A percentile compares a stretch with the other conserved stretches of the same genome.
Evolutionary conservation across 192 early-diverging fungal genomes (phyloP).

Genomic region (Allomyces macrogynus): DNA sequence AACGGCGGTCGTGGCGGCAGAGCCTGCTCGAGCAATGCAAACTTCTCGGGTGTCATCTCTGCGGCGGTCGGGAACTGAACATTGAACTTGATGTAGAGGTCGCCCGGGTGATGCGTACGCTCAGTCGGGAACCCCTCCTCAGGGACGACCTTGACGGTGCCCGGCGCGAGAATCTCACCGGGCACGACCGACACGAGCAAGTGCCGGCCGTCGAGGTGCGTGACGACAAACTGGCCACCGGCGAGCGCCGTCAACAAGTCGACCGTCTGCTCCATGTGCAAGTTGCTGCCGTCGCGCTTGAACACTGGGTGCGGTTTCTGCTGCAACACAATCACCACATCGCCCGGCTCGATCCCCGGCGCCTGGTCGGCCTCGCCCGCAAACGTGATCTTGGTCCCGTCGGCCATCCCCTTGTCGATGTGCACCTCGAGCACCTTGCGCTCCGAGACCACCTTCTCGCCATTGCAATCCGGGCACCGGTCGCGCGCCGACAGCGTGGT

Average conservation of each 20-base stretch:
- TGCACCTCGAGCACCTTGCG: constrained; percentile 70
- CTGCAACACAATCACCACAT: constrained; percentile 84
- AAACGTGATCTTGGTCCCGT: constrained; percentile 89
- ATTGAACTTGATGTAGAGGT: constrained; percentile 81
- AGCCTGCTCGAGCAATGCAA: constrained; percentile 55
- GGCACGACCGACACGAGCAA: constrained; percentile 76
- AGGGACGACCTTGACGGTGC: constrained; percentile 65
- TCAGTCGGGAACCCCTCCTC: constrained; percentile 92
- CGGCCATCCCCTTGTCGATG: constrained; percentile 92
- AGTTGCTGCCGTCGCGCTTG: constrained; percentile 74
- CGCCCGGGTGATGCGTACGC: constrained; percentile 71
- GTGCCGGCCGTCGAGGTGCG: constrained; percentile 81
- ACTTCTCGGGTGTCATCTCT: constrained; percentile 43
- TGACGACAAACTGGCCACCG: constrained; percentile 78
- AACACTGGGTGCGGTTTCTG: constrained; percentile 72
- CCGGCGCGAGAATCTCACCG: constrained; percentile 87
- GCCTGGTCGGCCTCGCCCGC: constrained; percentile 72
- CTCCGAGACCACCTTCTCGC: constrained; percentile 69
- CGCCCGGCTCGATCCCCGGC: constrained; percentile 52
- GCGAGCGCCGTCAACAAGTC: constrained; percentile 86
- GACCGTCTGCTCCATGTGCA: constrained; percentile 68
- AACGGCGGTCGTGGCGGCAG: constrained; percentile 52
- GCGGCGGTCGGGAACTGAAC: constrained; percentile 74
- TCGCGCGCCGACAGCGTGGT: constrained; percentile 77
- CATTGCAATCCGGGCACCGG: constrained; percentile 76